Conservation (phyloP, 768 basidiomycete species). For the Podaxis sp. region DNA sequence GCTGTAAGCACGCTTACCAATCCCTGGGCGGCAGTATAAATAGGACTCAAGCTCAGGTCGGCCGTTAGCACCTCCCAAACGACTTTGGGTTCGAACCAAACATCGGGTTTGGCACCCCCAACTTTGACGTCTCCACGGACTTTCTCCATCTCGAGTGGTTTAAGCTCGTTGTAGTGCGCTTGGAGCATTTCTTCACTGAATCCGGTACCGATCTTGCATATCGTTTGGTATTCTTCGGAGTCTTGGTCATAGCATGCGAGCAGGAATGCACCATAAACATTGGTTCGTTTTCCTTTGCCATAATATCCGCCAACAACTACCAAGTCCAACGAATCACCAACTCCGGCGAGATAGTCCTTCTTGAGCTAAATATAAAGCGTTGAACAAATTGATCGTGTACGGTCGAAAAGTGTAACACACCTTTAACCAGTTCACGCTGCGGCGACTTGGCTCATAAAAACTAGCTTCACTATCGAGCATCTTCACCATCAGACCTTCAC, state of each 20-base stretch:
- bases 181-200: conserved; percentile 92
- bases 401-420: conserved; percentile 35
- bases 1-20: conserved; percentile 50
- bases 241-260: conserved; percentile 96
- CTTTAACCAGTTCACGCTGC: conserved; percentile 98
- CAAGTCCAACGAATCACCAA: conserved; percentile 96
- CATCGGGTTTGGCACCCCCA: conserved; percentile 93
- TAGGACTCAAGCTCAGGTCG: conserved; percentile 93
- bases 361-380: conserved; percentile 64
- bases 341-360: conserved; percentile 95
- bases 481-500: conserved; percentile 99
- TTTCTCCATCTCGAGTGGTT: conserved; percentile 70
- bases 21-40: conserved; percentile 94
- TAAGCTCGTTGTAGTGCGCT: conserved; percentile 75
- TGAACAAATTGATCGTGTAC: neutral
- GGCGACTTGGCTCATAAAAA: conserved; percentile 91
- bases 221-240: conserved; percentile 91
- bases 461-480: conserved; percentile 92
- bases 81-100: conserved; percentile 96
- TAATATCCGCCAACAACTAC: conserved; percentile 98
- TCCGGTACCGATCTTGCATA: conserved; percentile 99
- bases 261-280: conserved; percentile 96
- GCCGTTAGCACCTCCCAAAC: conserved; percentile 99
- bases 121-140: conserved; percentile 81
- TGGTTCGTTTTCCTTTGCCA: conserved; percentile 96